A percentile compares a stretch with the other conserved stretches of the same genome.
These are phyloP conservation scores for Vigna unguiculata DNA, from an alignment of 306 rosid species.

Conservation along the genomic window DNA sequence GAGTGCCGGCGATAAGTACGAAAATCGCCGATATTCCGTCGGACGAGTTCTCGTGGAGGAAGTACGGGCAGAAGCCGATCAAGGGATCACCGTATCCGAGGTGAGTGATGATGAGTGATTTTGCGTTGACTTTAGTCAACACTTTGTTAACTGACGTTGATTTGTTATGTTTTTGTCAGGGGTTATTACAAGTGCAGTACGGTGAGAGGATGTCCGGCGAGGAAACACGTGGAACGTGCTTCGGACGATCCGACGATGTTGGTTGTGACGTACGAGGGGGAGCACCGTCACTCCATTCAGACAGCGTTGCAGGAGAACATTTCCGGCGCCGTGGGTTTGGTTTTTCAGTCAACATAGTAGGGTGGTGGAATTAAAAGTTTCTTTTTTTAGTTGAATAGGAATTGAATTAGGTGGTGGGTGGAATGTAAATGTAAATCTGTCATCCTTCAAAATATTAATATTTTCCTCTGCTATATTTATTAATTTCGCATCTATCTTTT, in stretches of 20 bases:
- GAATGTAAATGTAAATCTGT: slow-evolving; percentile 54
- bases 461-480: not conserved
- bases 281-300: slow-evolving; percentile 64
- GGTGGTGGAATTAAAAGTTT: not conserved
- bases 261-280: slow-evolving; percentile 90
- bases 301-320: slow-evolving; percentile 42
- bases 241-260: slow-evolving; percentile 82
- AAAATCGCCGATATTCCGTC: slow-evolving; percentile 91
- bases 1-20: slow-evolving; percentile 86
- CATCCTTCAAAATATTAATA: not conserved
- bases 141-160: not conserved
- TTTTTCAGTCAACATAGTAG: slow-evolving; percentile 62
- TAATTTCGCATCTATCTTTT: too few species aligned
- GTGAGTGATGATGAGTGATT: slow-evolving; percentile 42
- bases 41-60: slow-evolving; percentile 93
- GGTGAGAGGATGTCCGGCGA: slow-evolving; percentile 84
- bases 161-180: slow-evolving; percentile 42
- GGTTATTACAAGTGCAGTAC: slow-evolving; percentile 90
- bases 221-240: slow-evolving; percentile 92
- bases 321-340: slow-evolving; percentile 54
- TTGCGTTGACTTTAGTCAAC: slow-evolving; percentile 21
- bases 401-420: slow-evolving; percentile 12
- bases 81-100: slow-evolving; percentile 91
- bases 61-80: slow-evolving; percentile 95
- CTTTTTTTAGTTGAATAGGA: not conserved